Conservation (phyloP, 106 monocot species). For the Allium fistulosum region DNA sequence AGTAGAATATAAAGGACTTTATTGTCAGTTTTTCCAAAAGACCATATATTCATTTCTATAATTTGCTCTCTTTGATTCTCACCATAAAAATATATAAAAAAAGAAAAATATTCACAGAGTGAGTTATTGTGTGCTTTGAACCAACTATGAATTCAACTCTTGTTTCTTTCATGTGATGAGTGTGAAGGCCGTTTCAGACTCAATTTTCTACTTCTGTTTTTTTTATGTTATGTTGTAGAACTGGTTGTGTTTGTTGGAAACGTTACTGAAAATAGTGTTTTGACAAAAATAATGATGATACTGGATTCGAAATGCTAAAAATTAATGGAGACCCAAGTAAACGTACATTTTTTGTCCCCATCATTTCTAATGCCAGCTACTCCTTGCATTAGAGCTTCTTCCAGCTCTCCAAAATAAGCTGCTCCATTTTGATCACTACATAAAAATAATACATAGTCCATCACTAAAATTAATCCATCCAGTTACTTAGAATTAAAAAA, state of each 20-base stretch:
- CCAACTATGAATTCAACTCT: no score
- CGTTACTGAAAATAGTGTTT: no score
- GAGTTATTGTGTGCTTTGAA: no score
- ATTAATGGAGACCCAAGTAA: conserved; percentile 3
- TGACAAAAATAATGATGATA: no score
- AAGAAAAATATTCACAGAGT: no score
- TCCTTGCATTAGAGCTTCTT: conserved; percentile 91
- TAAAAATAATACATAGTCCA: conserved; percentile 1
- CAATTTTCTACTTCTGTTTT: no score
- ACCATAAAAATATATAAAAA: conserved; percentile 13
- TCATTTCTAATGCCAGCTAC: conserved; percentile 41
- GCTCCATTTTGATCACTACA: conserved; percentile 61
- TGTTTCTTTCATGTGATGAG: not conserved
- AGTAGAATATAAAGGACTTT: not conserved
- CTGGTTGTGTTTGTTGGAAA: not conserved
- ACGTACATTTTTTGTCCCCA: conserved; percentile 44
- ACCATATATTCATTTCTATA: conserved; percentile 5
- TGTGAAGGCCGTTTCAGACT: conserved; percentile 7
- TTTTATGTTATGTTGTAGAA: no score
- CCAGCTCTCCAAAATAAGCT: conserved; percentile 77
- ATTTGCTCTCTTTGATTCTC: not conserved
- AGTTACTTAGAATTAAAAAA: not conserved
- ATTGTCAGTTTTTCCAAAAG: conserved; percentile 7
- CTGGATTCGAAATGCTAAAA: no score
- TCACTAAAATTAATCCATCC: not conserved